Conservation (phyloP, 1,284 basidiomycete species). For the Moniliella sp. region DNA sequence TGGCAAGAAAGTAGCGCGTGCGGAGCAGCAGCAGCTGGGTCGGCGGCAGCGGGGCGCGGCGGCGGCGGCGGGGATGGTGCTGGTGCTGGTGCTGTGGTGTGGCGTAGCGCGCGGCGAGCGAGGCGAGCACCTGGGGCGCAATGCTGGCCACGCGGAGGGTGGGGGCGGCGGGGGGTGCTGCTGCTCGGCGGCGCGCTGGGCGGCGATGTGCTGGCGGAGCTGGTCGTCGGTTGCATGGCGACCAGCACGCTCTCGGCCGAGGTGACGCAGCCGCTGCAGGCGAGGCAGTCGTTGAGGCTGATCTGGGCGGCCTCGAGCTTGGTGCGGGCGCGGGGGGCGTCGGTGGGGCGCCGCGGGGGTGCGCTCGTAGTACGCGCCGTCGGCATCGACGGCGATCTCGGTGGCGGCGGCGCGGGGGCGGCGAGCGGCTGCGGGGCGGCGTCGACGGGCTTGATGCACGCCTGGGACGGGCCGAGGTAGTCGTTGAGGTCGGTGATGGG, state of each 20-base stretch:
- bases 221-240: slow-evolving; percentile 88
- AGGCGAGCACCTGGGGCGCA: slow-evolving; percentile 75
- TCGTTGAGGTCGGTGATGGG: slow-evolving; percentile 90
- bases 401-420: slow-evolving; percentile 40
- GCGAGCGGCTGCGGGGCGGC: slow-evolving; percentile 14
- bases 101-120: slow-evolving; percentile 37
- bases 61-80: slow-evolving; percentile 5
- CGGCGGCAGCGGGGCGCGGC: slow-evolving; percentile 38
- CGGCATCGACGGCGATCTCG: slow-evolving; percentile 63
- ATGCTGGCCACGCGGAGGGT: slow-evolving; percentile 20
- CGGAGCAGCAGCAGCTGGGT: slow-evolving; percentile 33
- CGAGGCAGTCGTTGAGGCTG: slow-evolving; percentile 79
- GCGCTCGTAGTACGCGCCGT: slow-evolving; percentile 54
- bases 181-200: not conserved
- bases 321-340: slow-evolving; percentile 15
- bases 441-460: slow-evolving; percentile 82
- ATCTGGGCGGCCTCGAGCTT: slow-evolving; percentile 49
- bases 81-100: not conserved
- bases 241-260: slow-evolving; percentile 91
- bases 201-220: slow-evolving; percentile 42
- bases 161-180: not conserved
- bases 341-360: not conserved
- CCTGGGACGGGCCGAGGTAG: slow-evolving; percentile 87
- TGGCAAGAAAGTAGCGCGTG: slow-evolving; percentile 35
- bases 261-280: slow-evolving; percentile 89